phyloP scores from a whole-genome alignment of 208 protist genomes.

The Trypanosoma avium region DNA sequence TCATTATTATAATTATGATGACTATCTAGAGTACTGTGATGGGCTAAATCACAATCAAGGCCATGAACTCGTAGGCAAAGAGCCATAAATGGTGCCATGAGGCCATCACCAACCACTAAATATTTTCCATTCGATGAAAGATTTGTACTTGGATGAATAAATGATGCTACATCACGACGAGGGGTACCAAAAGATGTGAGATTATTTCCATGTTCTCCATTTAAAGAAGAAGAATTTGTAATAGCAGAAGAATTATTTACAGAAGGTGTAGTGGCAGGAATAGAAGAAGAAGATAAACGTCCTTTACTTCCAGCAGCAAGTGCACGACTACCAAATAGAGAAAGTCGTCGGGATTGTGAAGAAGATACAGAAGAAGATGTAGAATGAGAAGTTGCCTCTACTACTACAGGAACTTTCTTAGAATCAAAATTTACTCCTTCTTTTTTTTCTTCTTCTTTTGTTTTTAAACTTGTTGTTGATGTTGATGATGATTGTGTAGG shows the following conservation, averaged over 20 bases:
- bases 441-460: no score
- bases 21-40: conserved; percentile 59
- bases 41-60: conserved; percentile 84
- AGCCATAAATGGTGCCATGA: conserved; percentile 93
- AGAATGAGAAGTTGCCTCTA: no score
- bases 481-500: neutral
- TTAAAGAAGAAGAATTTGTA: neutral
- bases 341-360: conserved; percentile 39
- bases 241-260: conserved; percentile 6
- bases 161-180: conserved; percentile 49
- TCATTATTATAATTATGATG: no score
- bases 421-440: neutral
- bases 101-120: conserved; percentile 87
- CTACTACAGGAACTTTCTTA: neutral
- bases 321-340: conserved; percentile 80
- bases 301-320: conserved; percentile 71
- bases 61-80: conserved; percentile 88
- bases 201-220: conserved; percentile 22
- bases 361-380: conserved; percentile 11
- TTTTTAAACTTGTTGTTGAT: no score
- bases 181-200: conserved; percentile 61
- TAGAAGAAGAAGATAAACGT: conserved; percentile 5
- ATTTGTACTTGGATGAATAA: conserved; percentile 45
- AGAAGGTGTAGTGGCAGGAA: conserved; percentile 9
- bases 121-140: conserved; percentile 73